Evolutionary conservation across 129 eudicot species (phyloP), one percentile per base, ranked within the genome.

Genomic region (Glebionis coronaria): DNA sequence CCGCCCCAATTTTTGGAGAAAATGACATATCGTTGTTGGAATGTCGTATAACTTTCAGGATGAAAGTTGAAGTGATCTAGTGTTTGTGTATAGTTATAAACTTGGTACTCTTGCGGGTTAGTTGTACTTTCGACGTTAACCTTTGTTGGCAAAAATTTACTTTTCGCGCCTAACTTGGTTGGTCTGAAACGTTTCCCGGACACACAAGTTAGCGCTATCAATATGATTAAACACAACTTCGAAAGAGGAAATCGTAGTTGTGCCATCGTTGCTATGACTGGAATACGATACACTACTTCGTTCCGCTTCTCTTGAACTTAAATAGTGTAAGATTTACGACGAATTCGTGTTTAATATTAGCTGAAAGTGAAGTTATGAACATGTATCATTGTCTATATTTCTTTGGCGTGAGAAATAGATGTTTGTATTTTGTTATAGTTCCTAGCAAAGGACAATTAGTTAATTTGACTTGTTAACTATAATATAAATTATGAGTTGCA

Each of bases 21-120:
- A 9, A 76, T 21, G 0, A 76, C 21, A 70, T 76, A 76, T 6
- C 81, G 65, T 70, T 63, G 76, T 27, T 76, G 75, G 12, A 76
- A 70, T 12, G 76, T 76, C n/a, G 9, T 62, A 61, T 76, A 70
- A 29, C 81, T 76, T 76, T 69, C 71, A 0, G 58, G 56, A 25
- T 70, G 62, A 28, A 25, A 76, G 44, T 56, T 76, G 71, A 76
- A 76, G 38, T 76, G 81, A 47, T 76, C 80, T 10, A 76, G 14
- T 5, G 70, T 68, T 68, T 76, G 80, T 3, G 74, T 76, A 19
- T 76, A 76, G 59, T 73, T 73, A 31, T 15, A 42, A 28, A 73
- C 8, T 42, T 35, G 52, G 4, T 51, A 72, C 45, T 62, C 76
- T 72, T 51, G 27, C 0, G 61, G 60, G 51, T 21, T n/a, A 6